Evolutionary conservation across 306 rosid genomes (phyloP), one percentile per base, ranked within the genome.

Genomic region (Cicer cuneatum): DNA sequence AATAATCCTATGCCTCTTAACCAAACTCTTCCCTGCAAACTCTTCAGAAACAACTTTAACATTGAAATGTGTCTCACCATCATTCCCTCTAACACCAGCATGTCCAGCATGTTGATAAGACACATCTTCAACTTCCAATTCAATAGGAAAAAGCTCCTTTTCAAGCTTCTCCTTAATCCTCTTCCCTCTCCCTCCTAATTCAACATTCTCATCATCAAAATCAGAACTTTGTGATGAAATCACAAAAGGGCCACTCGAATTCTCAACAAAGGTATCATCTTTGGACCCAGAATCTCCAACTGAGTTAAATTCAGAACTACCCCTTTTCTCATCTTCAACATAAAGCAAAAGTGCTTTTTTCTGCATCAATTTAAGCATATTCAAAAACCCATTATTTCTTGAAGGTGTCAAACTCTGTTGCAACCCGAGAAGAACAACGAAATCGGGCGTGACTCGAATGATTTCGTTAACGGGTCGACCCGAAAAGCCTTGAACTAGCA

Each of bases 361-460:
- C 88, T 95, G 98, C 98, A 92, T 95, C 87, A 95, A 79, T 52
- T 79, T 92, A 82, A 95, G 82, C 98, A 95, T 92, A 76, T 95
- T 95, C 87, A 95, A 60, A 70, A 92, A 92, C 33, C 98, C 99
- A 66, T 95, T 95, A 69, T 95, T 95, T 83, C 99, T 87, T 1
- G 98, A 92, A 57, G 95, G 90, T 1, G 97, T 86, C 4, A 95
- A 75, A 57, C 93, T 92, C 93, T 95, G 98, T 78, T 95, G 97
- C 51, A 95, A 87, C 73, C 99, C 99, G 18, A 95, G 87, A 11
- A 76, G 92, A 15, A 82, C 66, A 1, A 40, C 91, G 41, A 95
- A 95, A 78, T 95, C 98, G 7, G 99, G 97, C 0, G 93, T 84
- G 38, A 95, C 86, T 47, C 89, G 72, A 1, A 95, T 0, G 62